Evolutionary conservation across 345 rosid genomes (phyloP), one percentile per base, ranked within the genome.

Genomic region (Litchi chinensis): DNA sequence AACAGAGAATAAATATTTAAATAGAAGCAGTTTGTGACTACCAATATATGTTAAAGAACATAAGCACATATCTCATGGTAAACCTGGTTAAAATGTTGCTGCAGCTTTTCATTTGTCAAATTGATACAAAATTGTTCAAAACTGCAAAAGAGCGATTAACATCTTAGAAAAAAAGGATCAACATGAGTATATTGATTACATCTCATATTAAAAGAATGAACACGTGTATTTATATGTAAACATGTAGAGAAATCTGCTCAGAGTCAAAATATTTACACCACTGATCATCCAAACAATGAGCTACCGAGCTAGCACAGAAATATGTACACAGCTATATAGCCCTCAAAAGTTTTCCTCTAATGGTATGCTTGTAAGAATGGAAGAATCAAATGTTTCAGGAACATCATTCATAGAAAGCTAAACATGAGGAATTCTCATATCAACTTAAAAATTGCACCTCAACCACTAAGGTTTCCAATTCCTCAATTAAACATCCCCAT

Each of bases 11-110:
- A 44, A 24, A 48, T 57, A 74, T 78, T 76, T 77, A 54, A 71
- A 37, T 56, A 40, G n/a, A 37, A 40, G 54, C 15, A 43, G 28
- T 68, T 22, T 48, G 57, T 73, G 48, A 76, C 26, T 32, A 44
- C 52, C 22, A 52, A 37, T 76, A 19, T 28, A 32, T 12, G 21
- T 66, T 21, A 63, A 76, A 63, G 71, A 68, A n/a, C 52, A 52
- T 39, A 8, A 69, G 70, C 62, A 74, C 76, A 76, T 76, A 22
- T 76, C 68, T 56, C 76, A 81, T 44, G 77, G 43, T 71, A 82
- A 77, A 92, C 99, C 99, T 96, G 99, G 84, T 96, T 96, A 84
- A 96, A 96, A 87, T 94, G 98, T 84, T 96, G 99, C 83, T 96
- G 99, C 83, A 96, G 90, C 84, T 96, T 96, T 86, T 96, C 99